Evolutionary conservation across 768 basidiomycete species (phyloP).

Genomic region (Lyophyllum atratum): DNA sequence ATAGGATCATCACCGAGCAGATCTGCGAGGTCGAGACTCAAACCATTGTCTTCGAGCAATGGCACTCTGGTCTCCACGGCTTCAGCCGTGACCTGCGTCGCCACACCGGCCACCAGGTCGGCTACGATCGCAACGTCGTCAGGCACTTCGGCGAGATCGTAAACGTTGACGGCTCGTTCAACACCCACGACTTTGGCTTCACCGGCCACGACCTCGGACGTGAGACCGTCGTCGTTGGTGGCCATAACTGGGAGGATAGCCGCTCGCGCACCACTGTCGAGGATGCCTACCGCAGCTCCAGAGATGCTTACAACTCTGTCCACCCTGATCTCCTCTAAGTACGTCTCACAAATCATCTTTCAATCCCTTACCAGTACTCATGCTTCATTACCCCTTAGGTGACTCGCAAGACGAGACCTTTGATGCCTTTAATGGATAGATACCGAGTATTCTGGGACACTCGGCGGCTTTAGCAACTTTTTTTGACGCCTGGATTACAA

Average conservation of each 20-base stretch:
- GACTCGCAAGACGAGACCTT: neutral
- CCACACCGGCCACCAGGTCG: constrained; percentile 37
- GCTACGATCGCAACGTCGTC: constrained; percentile 39
- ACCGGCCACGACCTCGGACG: constrained; percentile 37
- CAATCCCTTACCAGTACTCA: neutral
- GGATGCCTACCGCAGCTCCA: constrained; percentile 33
- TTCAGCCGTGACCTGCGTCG: constrained; percentile 45
- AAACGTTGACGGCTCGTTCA: constrained; percentile 38
- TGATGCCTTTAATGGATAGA: constrained; percentile 2
- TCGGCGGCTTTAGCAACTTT: neutral
- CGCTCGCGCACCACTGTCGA: constrained; percentile 29
- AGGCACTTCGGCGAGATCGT: constrained; percentile 35
- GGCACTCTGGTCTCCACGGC: constrained; percentile 37
- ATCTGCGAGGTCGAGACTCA: constrained; percentile 55
- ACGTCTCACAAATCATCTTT: neutral
- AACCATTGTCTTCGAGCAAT: constrained; percentile 45
- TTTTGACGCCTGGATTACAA: constrained; percentile 6
- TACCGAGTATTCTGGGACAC: neutral
- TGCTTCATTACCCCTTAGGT: neutral
- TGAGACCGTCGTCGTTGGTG: constrained; percentile 35
- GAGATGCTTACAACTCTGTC: constrained; percentile 21
- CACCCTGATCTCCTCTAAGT: constrained; percentile 17
- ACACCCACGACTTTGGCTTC: constrained; percentile 41
- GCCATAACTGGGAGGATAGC: constrained; percentile 41
- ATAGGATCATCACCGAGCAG: constrained; percentile 45